Base-by-base conservation (phyloP, 305 asterid species). In the Ajuga reptans region DNA sequence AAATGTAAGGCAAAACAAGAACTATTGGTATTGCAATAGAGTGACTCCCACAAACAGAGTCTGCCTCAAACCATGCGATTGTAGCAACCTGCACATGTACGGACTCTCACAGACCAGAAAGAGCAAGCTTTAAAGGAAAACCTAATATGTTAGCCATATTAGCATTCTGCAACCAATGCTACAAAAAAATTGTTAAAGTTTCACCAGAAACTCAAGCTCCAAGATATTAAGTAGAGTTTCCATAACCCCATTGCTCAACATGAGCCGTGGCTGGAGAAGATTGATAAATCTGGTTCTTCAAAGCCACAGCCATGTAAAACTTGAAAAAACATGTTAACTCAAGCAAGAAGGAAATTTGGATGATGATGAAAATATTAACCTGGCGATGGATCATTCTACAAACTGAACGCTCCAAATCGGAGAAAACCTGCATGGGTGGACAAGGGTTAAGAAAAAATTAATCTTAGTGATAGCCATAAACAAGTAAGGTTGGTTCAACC, bases 51-150 rank as follows among this genome's bases (percentile, higher is more conserved):
- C 99, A 91, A 72, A 94, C 84, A 74, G 99, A 91, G 76, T 91
- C 97, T 21, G 98, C 99, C 78, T 94, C 99, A 84, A 94, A 91
- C 99, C 99, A 94, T 56, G 98, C 99, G 64, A 94, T 94, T 52
- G 99, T 89, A 49, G 99, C 99, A 74, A 91, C 99, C 99, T 94
- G 90, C 85, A 82, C 42, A 69, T 46, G 37, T 37, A 73, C 50
- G 45, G 78, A 76, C 71, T 27, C 60, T 74, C 65, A 72, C 61
- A 79, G 56, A 72, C 61, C 73, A 43, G 71, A 56, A 68, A 50
- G 74, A 52, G 78, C 56, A 75, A 66, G 50, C 64, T 52, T 72
- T 66, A 17, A 58, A 9, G 66, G 31, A 50, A n/a, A 64, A 76
- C 43, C 45, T 9, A 51, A 66, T 34, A 42, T 31, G 31, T 56